Evolutionary conservation across 2,329 filamentous ascomycete species (phyloP).

Genomic region (Huntiella savannae): DNA sequence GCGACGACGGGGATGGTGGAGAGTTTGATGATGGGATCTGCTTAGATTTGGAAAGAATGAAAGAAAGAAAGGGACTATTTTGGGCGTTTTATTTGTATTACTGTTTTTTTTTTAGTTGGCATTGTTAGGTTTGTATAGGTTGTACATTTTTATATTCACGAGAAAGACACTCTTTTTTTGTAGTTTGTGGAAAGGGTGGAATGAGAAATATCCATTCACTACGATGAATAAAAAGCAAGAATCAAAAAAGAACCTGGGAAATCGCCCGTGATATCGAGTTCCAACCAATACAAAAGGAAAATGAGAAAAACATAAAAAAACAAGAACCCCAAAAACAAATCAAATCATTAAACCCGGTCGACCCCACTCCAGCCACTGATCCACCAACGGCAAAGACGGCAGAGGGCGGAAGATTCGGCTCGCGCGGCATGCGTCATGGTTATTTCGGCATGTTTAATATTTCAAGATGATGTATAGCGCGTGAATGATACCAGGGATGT

Average conservation of each 20-base stretch:
- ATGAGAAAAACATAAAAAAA: not conserved
- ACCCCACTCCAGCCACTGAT: not conserved
- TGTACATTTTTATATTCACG: not conserved
- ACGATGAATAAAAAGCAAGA: not conserved
- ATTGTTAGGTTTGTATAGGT: not conserved
- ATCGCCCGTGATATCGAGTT: not conserved
- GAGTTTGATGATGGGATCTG: constrained; percentile 33
- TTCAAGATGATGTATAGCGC: constrained; percentile 87
- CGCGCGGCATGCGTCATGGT: too few species aligned
- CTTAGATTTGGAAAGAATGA: not conserved
- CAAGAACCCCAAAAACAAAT: not conserved
- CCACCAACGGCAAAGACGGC: too few species aligned
- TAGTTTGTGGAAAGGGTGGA: not conserved
- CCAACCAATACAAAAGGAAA: not conserved
- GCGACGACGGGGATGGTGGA: constrained; percentile 80
- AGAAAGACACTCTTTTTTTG: not conserved
- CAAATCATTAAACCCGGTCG: not conserved
- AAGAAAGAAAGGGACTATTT: not conserved
- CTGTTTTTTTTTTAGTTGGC: not conserved
- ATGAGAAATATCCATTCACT: not conserved
- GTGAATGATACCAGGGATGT: constrained; percentile 74
- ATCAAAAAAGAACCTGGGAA: not conserved
- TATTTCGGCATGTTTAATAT: constrained; percentile 35
- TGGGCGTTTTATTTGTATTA: not conserved
- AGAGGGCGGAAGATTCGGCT: too few species aligned